Evolutionary conservation across 805 yeast species (phyloP), one percentile per base, ranked within the genome.

Genomic region (Yarrowia sp.): DNA sequence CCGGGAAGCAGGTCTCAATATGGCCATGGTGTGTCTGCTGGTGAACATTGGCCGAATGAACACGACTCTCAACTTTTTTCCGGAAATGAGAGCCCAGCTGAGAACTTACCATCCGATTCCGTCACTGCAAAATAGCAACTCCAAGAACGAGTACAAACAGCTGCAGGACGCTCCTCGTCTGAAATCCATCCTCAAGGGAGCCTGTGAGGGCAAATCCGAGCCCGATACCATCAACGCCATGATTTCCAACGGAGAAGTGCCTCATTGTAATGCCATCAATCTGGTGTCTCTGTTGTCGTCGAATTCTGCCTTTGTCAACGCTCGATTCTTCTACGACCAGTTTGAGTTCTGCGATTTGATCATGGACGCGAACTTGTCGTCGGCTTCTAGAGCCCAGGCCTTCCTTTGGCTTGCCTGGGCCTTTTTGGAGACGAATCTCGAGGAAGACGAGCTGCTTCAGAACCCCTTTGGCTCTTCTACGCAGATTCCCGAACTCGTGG

Each of bases 31-130:
- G 43, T 92, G 97, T 72, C 79, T 94, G 46, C 81, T 94, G 70
- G 98, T 94, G 16, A 94, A 94, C 75, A 87, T 93, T 68, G 98
- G 98, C 10, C 83, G 98, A 71, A 87, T 94, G 87, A 94, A 94
- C 80, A 94, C 99, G 1, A 94, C 98, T 2, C 88, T 94, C 66
- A 94, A 94, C 79, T 80, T 94, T 76, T 97, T 92, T 69, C 91
- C 96, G 26, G 98, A 92, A 75, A 94, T 94, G 98, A 89, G 92
- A 73, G 91, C 97, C 0, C 94, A 92, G 72, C 82, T 94, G 71
- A 83, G 99, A 74, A 93, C 98, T 0, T 94, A 90, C 76, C 98
- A 94, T 79, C 90, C 97, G 12, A 91, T 94, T 42, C 99, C 99
- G 0, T 87, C 92, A 11, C 81, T 94, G 52, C 98, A 94, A 76